Evolutionary conservation across 768 basidiomycete species (phyloP).

Genomic region (Postia placenta): DNA sequence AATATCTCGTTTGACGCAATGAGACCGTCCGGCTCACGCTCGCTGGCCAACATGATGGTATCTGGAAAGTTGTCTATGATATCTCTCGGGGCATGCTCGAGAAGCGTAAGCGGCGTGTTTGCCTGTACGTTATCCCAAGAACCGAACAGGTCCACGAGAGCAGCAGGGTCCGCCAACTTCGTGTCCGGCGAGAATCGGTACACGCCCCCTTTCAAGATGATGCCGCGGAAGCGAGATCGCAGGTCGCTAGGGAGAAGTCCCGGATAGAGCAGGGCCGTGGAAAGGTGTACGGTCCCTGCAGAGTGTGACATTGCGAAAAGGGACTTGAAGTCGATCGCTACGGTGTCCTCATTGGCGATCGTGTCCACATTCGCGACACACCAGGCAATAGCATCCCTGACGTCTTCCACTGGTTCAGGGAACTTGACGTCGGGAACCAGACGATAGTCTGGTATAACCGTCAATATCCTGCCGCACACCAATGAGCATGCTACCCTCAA

Average conservation of each 20-base stretch:
- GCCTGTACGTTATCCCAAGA: conserved; percentile 28
- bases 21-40: conserved; percentile 48
- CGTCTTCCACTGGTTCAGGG: conserved; percentile 49
- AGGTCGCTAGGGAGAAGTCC: conserved; percentile 11
- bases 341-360: conserved; percentile 7
- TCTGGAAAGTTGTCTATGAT: conserved; percentile 37
- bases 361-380: conserved; percentile 29
- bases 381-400: conserved; percentile 58
- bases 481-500: background rate
- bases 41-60: conserved; percentile 42
- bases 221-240: conserved; percentile 34
- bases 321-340: conserved; percentile 31
- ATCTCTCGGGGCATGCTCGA: conserved; percentile 27
- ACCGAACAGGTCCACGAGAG: conserved; percentile 26
- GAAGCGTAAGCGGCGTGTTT: conserved; percentile 36
- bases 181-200: conserved; percentile 27
- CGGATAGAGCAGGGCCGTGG: conserved; percentile 38
- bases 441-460: conserved; percentile 66
- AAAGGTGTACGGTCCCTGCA: conserved; percentile 48
- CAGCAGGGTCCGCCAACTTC: conserved; percentile 6
- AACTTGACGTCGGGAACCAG: conserved; percentile 52
- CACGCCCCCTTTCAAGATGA: conserved; percentile 40
- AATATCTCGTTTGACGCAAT: conserved; percentile 32
- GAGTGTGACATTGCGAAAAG: conserved; percentile 57
- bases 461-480: conserved; percentile 35